phyloP scores from a whole-genome alignment of 495 filamentous ascomycete genomes.

The Xylaria flabelliformis region DNA sequence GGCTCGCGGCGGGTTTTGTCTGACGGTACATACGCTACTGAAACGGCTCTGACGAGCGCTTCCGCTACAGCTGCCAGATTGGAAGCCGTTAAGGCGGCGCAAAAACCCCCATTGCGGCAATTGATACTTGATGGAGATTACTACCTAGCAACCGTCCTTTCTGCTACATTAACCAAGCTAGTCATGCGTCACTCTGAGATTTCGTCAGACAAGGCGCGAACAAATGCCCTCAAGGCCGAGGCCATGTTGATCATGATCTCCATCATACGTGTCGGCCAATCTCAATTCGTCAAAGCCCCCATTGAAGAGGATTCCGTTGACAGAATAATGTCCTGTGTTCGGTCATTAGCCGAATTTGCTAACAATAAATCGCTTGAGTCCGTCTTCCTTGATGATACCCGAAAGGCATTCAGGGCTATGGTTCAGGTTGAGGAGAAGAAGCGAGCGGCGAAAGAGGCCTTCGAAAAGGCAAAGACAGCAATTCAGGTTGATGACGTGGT shows the following conservation, averaged over 20 bases:
- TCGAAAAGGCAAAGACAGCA: conserved; percentile 90
- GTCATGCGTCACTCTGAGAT: conserved; percentile 99
- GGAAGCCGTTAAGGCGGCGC: conserved; percentile 94
- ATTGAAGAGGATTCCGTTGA: conserved; percentile 99
- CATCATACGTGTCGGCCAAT: conserved; percentile 96
- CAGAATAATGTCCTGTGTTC: conserved; percentile 94
- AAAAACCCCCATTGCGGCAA: conserved; percentile 94
- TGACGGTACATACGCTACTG: conserved; percentile 96
- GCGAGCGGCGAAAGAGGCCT: conserved; percentile 85
- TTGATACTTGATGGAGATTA: conserved; percentile 97
- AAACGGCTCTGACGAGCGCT: conserved; percentile 92
- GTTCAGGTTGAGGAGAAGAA: conserved; percentile 98
- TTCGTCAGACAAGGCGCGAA: conserved; percentile 82
- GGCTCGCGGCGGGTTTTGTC: conserved; percentile 91
- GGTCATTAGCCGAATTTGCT: conserved; percentile 89
- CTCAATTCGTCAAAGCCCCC: conserved; percentile 93
- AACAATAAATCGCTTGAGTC: conserved; percentile 87
- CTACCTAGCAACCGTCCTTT: conserved; percentile 93
- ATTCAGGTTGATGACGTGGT: conserved; percentile 96
- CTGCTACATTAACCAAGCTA: conserved; percentile 93
- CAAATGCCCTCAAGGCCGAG: conserved; percentile 93
- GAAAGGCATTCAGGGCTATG: conserved; percentile 97
- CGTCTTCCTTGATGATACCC: conserved; percentile 94
- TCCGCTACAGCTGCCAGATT: conserved; percentile 88
- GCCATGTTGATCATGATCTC: conserved; percentile 99